Percentiles rank a stretch among this genome's conserved stretches.
Conservation (phyloP, 2,329 filamentous ascomycete genomes). For the Fusarium phyllophilum region DNA sequence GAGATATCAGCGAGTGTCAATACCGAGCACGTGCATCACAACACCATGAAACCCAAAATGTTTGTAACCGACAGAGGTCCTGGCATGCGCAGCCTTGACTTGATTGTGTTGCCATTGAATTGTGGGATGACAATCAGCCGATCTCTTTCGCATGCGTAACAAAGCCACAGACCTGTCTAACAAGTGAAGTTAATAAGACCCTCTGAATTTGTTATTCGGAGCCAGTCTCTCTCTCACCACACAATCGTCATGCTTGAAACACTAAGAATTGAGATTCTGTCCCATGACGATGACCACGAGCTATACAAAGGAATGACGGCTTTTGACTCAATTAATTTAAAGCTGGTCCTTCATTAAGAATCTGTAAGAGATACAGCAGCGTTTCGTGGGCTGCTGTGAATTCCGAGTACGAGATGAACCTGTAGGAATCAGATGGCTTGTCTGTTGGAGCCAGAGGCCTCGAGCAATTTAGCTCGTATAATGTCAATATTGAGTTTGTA, state of each 20-base stretch:
- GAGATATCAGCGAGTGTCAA: not conserved
- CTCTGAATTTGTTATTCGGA: not conserved
- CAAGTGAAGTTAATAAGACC: not conserved
- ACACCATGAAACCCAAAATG: not conserved
- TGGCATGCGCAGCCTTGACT: not conserved
- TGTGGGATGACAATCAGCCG: not conserved
- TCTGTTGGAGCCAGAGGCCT: not conserved
- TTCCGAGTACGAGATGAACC: not conserved
- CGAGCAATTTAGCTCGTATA: not conserved
- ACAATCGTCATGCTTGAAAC: not conserved
- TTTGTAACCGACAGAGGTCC: not conserved
- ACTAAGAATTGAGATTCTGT: not conserved
- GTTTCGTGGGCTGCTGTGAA: too few relatives aligned
- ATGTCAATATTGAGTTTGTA: not conserved
- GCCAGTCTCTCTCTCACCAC: not conserved
- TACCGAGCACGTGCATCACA: not conserved
- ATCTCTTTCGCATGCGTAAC: not conserved
- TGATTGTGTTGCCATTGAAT: not conserved
- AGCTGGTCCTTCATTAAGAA: not conserved
- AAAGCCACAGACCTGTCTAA: not conserved
- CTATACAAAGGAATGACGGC: not conserved
- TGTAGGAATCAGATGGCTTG: not conserved
- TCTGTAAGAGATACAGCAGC: not conserved
- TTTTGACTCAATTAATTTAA: accelerated
- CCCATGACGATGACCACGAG: not conserved